Evolutionary conservation across 768 basidiomycete genomes (phyloP).

Genomic region (Rhodotorula graminis): DNA sequence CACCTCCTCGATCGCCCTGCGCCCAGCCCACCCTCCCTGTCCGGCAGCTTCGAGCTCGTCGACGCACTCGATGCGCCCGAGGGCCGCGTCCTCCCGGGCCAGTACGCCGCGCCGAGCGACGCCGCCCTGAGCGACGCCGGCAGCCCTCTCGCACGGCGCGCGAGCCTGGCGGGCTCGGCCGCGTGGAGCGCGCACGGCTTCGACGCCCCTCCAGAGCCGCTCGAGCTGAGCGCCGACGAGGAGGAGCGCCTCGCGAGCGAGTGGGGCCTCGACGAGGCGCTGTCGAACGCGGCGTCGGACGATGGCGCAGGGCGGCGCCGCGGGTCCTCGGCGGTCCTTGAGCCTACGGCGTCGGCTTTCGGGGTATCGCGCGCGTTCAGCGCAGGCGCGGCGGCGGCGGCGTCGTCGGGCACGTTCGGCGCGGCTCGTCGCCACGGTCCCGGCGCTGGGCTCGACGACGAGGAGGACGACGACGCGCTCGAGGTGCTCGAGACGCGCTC

Average conservation of each 20-base stretch:
- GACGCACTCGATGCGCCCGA: neutral
- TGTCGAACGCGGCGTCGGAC: neutral
- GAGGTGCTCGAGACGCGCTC: slow-evolving; percentile 33
- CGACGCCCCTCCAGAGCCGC: neutral
- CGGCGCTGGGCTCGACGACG: neutral
- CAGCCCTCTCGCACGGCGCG: neutral
- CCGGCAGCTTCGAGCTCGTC: slow-evolving; percentile 10
- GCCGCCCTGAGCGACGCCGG: neutral
- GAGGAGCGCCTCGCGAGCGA: slow-evolving; percentile 28
- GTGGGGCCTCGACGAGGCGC: slow-evolving; percentile 21
- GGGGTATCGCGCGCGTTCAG: neutral
- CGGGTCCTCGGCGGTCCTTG: neutral
- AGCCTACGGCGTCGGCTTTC: slow-evolving; percentile 8
- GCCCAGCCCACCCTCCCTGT: neutral
- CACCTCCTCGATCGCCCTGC: slow-evolving; percentile 11
- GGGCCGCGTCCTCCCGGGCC: neutral
- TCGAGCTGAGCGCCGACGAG: slow-evolving; percentile 11
- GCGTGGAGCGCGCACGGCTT: neutral
- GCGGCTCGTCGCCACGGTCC: too few relatives aligned
- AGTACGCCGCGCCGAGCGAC: neutral
- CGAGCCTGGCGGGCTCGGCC: slow-evolving; percentile 2
- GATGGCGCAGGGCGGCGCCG: too few relatives aligned
- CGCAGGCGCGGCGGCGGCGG: neutral
- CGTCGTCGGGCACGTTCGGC: neutral
- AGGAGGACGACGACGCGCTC: neutral